Base-by-base conservation (phyloP, 768 basidiomycete genomes). In the Sporobolomyces phaffii region DNA sequence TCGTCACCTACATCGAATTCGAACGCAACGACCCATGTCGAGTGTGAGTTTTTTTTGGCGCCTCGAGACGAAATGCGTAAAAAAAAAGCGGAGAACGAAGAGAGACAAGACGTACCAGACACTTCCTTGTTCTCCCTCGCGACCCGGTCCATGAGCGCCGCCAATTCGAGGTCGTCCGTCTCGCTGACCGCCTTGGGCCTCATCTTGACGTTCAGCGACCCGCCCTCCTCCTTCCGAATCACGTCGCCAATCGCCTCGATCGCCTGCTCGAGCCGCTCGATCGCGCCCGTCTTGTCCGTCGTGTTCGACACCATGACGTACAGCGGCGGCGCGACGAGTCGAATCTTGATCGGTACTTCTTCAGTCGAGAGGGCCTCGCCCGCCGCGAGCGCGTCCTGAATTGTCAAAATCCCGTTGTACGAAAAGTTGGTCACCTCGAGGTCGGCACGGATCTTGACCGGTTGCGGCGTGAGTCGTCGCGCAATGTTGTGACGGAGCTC, bases 161-260 rank as follows among this genome's bases (percentile, higher is more conserved):
- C 93, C 69, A 99, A 84, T 77, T 97, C 96, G 72, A 91, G 89
- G 78, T 99, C 96, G 80, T 99, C 96, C 7, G 89, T 90, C 78
- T 97, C 96, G 29, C 90, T 92, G 41, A 99, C 88, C 3, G 94
- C 91, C 82, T 98, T 98, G 66, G 96, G 96, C 91, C 90, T 93
- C 93, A 99, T 97, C 82, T 97, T 98, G 41, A 99, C 87, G 36
- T 88, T 82, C 64, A 98, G 81, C 11, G 90, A 89, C 51, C 83
- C 85, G 3, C 96, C 96, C 7, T 91, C 90, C 73, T 88, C 84
- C 65, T 84, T 82, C 75, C 89, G 86, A 64, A 99, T 94, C 17
- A 87, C 85, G 68, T 79, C 79, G 66, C 90, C 90, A 67, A 99
- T 98, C 13, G 85, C 82, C 75, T 93, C 91, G 65, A 98, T 91